Evolutionary conservation across 108 stramenopile species (phyloP).

Genomic region (Skeletonema tropicum): DNA sequence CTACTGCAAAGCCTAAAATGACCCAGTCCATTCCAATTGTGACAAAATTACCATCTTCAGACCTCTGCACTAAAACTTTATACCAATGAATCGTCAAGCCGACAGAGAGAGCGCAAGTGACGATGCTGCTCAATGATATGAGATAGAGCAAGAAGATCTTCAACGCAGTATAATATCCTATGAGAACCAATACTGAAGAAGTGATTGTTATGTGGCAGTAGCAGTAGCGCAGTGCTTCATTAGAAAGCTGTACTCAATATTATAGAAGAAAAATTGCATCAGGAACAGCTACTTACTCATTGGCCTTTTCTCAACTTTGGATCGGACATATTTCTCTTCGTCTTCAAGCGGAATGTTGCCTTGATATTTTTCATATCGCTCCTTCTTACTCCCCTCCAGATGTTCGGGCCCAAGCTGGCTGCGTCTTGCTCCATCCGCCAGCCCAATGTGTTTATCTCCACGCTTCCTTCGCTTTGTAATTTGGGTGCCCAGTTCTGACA

Average conservation of each 20-base stretch:
- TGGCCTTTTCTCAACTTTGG: conserved; percentile 34
- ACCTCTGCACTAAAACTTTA: not conserved
- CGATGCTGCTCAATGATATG: conserved; percentile 37
- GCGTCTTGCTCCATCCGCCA: conserved; percentile 18
- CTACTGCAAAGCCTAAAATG: conserved; percentile 72
- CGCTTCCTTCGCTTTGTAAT: conserved; percentile 2
- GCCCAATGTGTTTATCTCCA: conserved; percentile 35
- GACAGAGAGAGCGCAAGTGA: conserved; percentile 25
- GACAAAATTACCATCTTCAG: conserved; percentile 6
- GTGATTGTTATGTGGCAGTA: no score
- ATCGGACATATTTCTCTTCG: conserved; percentile 40
- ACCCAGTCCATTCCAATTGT: conserved; percentile 64
- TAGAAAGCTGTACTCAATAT: no score
- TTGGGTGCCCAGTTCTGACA: no score
- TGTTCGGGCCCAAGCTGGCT: not conserved
- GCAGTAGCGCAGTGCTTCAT: no score
- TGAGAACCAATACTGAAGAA: conserved; percentile 15
- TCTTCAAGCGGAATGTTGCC: conserved; percentile 37
- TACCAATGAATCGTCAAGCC: conserved; percentile 48
- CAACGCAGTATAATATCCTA: conserved; percentile 34
- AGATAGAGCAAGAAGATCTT: conserved; percentile 48
- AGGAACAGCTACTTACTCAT: not conserved
- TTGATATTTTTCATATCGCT: conserved; percentile 12
- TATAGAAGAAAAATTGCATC: no score
- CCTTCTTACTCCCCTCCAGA: conserved; percentile 22